Evolutionary conservation across 2,329 filamentous ascomycete genomes (phyloP).

Genomic region (Apiospora phragmitis): DNA sequence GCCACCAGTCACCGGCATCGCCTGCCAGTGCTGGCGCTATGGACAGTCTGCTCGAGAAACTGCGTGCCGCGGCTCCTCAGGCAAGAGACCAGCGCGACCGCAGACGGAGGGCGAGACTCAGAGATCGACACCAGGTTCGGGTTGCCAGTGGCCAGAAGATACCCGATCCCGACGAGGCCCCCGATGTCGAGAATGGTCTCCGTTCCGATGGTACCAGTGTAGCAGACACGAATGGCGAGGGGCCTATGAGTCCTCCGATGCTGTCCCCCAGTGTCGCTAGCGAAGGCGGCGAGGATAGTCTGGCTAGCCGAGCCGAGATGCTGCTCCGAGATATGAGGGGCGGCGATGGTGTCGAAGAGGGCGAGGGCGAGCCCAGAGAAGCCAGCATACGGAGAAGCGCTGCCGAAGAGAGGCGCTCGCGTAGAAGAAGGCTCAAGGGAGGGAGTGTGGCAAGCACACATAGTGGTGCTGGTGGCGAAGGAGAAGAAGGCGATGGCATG

Average conservation of each 20-base stretch:
- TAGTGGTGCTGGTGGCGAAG: conserved; percentile 20
- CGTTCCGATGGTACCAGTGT: conserved; percentile 35
- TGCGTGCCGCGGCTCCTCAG: conserved; percentile 89
- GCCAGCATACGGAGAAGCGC: conserved; percentile 58
- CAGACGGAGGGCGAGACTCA: conserved; percentile 80
- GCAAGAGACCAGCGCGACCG: conserved; percentile 86
- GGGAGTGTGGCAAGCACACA: conserved; percentile 21
- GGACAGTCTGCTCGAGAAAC: conserved; percentile 92
- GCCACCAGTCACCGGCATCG: conserved; percentile 54
- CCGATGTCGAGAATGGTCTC: conserved; percentile 50
- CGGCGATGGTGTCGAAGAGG: conserved; percentile 60
- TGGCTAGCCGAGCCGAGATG: conserved; percentile 81
- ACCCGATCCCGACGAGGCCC: conserved; percentile 68
- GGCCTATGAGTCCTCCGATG: conserved; percentile 51
- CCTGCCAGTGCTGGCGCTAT: conserved; percentile 84
- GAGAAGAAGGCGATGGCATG: conserved; percentile 17
- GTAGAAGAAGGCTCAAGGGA: conserved; percentile 33
- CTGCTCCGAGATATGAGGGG: conserved; percentile 79
- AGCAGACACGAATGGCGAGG: conserved; percentile 48
- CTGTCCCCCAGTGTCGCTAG: conserved; percentile 42
- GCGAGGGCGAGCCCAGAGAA: conserved; percentile 55
- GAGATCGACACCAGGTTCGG: conserved; percentile 87
- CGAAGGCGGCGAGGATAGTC: conserved; percentile 61
- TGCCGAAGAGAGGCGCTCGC: conserved; percentile 34
- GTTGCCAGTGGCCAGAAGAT: conserved; percentile 87